A percentile compares a stretch with the other conserved stretches of the same genome.
These are phyloP conservation scores for Mallotus repandus DNA, from an alignment of 441 rosid genomes.

Conservation along the genomic window DNA sequence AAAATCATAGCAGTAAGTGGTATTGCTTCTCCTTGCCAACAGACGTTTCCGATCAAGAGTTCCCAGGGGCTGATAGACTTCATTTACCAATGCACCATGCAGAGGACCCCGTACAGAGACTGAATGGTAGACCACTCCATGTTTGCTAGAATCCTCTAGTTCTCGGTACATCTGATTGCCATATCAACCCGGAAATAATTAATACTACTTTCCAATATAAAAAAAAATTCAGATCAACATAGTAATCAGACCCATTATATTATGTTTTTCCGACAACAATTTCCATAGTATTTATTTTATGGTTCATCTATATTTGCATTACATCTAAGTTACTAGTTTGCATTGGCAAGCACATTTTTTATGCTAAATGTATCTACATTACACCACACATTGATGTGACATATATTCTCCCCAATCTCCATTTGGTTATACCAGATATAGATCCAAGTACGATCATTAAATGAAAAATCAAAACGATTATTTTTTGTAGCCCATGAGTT, in stretches of 20 bases:
- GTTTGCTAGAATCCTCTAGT: constrained; percentile 63
- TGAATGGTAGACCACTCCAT: constrained; percentile 64
- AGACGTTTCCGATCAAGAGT: constrained; percentile 84
- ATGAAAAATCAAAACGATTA: background rate
- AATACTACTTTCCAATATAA: constrained; percentile 8
- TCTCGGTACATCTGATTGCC: constrained; percentile 85
- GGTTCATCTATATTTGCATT: background rate
- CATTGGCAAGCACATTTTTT: background rate
- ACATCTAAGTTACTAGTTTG: background rate
- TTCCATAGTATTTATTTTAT: background rate
- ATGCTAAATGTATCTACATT: background rate
- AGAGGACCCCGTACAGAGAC: constrained; percentile 60
- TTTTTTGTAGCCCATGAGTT: background rate
- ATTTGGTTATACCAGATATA: background rate
- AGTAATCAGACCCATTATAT: background rate
- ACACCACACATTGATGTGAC: background rate
- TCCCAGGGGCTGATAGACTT: constrained; percentile 72
- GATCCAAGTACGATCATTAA: background rate
- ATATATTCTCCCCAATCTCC: background rate
- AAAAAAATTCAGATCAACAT: background rate
- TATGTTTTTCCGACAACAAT: background rate
- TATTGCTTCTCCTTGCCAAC: constrained; percentile 74
- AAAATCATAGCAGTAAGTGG: constrained; percentile 98
- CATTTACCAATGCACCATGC: constrained; percentile 62
- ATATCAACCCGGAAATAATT: constrained; percentile 19